Base-by-base conservation (phyloP, 2,329 filamentous ascomycete species). In the Zasmidium citrigriseum region DNA sequence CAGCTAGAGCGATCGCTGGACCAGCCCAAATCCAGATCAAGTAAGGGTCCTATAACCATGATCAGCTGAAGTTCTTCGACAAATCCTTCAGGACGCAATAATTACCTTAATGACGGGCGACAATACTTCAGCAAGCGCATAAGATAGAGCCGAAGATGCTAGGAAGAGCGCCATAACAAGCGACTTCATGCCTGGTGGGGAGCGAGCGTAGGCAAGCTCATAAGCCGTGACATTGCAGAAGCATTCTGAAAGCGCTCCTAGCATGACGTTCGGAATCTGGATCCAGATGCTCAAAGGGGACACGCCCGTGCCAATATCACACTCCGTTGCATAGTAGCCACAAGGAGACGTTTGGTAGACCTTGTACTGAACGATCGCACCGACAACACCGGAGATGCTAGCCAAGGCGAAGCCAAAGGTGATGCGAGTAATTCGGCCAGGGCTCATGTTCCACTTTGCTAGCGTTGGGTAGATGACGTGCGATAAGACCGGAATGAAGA, bases 291-390 rank as follows among this genome's bases (percentile, higher is more conserved):
- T 52, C 22, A 67, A 57, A 3, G 59, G 59, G 4, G 59, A 58
- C 27, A 65, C 64, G 21, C 55, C 55, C 18, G 29, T 57, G 11
- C 54, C 58, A 23, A 56, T 47, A 4, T 61, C 53, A 53, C 65
- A 66, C 22, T 29, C 56, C 1, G 60, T 68, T 3, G 64, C 64
- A 14, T 59, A 46, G 55, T 67, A 62, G 46, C 78, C 83, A 67
- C 82, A 84, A 1, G 82, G 82, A 0, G 75, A 75, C 1, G 78
- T 68, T 12, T 70, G 65, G 73, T 85, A 85, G 68, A 85, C 83
- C 60, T 75, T 70, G 58, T 80, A 75, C 67, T 85, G 83, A 2
- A 85, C 74, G 50, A 80, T 73, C 21, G 81, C 81, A 46, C 82
- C 82, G 67, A 82, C 82, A 18, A 71, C 60, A 75, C 82, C 80